phyloP scores from a whole-genome alignment of 345 rosid genomes.

The Turnera subulata region DNA sequence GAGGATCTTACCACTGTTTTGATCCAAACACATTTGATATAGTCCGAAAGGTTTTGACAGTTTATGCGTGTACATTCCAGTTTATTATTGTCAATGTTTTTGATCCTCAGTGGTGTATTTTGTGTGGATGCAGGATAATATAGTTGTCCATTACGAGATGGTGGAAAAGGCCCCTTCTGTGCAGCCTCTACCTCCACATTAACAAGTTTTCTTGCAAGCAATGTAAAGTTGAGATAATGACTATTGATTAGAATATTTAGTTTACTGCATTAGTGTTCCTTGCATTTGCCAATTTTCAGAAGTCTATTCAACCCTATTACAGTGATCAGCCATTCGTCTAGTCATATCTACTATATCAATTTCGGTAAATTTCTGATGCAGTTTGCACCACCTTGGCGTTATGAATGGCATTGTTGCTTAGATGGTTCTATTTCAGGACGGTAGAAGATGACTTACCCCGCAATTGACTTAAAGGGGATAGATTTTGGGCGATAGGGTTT shows the following conservation, averaged over 20 bases:
- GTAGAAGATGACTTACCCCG: too few species aligned
- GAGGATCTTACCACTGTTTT: slow-evolving; percentile 84
- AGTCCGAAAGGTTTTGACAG: slow-evolving; percentile 63
- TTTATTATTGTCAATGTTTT: neutral
- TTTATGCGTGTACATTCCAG: neutral
- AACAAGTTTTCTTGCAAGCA: slow-evolving; percentile 35
- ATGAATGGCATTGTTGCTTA: too few species aligned
- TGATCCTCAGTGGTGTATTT: neutral
- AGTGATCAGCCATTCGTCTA: too few species aligned
- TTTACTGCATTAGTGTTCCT: slow-evolving; percentile 27
- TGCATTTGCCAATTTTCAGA: too few species aligned
- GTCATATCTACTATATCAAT: too few species aligned
- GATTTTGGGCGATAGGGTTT: too few species aligned
- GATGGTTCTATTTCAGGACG: too few species aligned
- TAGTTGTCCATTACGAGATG: slow-evolving; percentile 65
- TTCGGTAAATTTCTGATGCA: too few species aligned
- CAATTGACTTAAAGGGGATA: too few species aligned
- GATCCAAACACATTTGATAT: slow-evolving; percentile 76
- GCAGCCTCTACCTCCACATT: slow-evolving; percentile 63
- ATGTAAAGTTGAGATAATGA: slow-evolving; percentile 50
- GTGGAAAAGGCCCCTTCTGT: slow-evolving; percentile 78
- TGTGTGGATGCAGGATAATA: slow-evolving; percentile 63
- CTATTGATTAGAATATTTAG: slow-evolving; percentile 33
- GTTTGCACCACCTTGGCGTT: too few species aligned
- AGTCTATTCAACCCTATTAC: too few species aligned